These are phyloP conservation scores for Annulohypoxylon maeteangense DNA, from an alignment of 495 filamentous ascomycete species.

Conservation along the genomic window DNA sequence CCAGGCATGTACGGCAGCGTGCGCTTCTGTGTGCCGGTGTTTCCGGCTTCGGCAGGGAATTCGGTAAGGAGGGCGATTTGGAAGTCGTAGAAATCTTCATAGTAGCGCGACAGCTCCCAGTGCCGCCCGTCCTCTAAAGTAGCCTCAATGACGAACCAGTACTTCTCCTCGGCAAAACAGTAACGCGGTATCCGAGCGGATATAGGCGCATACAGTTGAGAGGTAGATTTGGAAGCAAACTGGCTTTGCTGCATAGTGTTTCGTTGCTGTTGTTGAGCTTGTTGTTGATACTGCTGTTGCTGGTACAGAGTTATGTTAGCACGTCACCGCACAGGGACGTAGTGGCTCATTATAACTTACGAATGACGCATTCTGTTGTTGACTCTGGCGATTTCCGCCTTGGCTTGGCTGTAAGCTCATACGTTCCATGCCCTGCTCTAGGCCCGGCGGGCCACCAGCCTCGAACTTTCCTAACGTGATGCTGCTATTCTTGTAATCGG, in stretches of 20 bases:
- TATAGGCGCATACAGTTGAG: conserved; percentile 64
- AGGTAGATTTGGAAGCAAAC: conserved; percentile 53
- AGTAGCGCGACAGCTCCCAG: conserved; percentile 93
- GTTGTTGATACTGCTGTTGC: conserved; percentile 46
- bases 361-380: conserved; percentile 52
- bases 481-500: conserved; percentile 98
- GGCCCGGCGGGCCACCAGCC: conserved; percentile 56
- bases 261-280: conserved; percentile 22
- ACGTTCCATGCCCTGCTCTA: conserved; percentile 79
- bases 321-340: conserved; percentile 3
- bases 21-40: conserved; percentile 77
- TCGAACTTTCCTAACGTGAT: conserved; percentile 95
- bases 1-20: conserved; percentile 98
- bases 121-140: conserved; percentile 88
- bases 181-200: conserved; percentile 90
- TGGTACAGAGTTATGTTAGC: conserved; percentile 42
- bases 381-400: conserved; percentile 56
- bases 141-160: conserved; percentile 97
- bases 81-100: conserved; percentile 99
- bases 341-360: conserved; percentile 50
- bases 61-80: conserved; percentile 94
- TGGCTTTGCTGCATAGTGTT: conserved; percentile 49
- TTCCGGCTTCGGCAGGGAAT: conserved; percentile 92
- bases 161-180: conserved; percentile 96
- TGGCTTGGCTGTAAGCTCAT: conserved; percentile 74